Conservation (phyloP, 495 filamentous ascomycete species). For the Neurospora sp. region DNA sequence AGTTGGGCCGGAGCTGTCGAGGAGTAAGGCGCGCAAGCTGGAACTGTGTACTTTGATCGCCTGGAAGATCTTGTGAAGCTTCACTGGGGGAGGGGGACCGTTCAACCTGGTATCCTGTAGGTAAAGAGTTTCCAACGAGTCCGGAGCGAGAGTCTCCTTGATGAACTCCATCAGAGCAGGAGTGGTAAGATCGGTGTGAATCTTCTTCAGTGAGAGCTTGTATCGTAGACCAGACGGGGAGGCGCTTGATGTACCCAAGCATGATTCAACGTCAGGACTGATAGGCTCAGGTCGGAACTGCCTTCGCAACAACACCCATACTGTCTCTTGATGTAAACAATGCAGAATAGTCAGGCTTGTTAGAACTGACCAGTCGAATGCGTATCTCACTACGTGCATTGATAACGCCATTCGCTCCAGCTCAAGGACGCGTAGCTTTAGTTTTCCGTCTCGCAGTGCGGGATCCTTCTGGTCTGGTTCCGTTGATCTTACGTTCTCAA, state of each 20-base stretch:
- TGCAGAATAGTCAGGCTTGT: slow-evolving; percentile 74
- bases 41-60: slow-evolving; percentile 60
- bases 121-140: slow-evolving; percentile 76
- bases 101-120: slow-evolving; percentile 60
- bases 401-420: slow-evolving; percentile 74
- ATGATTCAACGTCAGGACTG: slow-evolving; percentile 15
- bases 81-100: slow-evolving; percentile 44
- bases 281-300: slow-evolving; percentile 53
- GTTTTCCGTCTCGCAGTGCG: slow-evolving; percentile 33
- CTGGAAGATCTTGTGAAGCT: slow-evolving; percentile 65
- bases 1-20: slow-evolving; percentile 50
- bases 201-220: slow-evolving; percentile 61
- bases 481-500: background rate
- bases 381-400: slow-evolving; percentile 54
- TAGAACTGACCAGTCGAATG: slow-evolving; percentile 71
- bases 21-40: slow-evolving; percentile 67
- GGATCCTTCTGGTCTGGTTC: slow-evolving; percentile 11
- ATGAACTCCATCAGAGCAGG: slow-evolving; percentile 70
- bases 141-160: slow-evolving; percentile 74
- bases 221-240: slow-evolving; percentile 43
- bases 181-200: slow-evolving; percentile 79
- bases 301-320: slow-evolving; percentile 72
- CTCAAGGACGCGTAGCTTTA: slow-evolving; percentile 68
- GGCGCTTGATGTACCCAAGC: slow-evolving; percentile 11
- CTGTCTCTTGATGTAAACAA: slow-evolving; percentile 65